phyloP scores from a whole-genome alignment of 345 rosid genomes.

The Melaleuca alternifolia region DNA sequence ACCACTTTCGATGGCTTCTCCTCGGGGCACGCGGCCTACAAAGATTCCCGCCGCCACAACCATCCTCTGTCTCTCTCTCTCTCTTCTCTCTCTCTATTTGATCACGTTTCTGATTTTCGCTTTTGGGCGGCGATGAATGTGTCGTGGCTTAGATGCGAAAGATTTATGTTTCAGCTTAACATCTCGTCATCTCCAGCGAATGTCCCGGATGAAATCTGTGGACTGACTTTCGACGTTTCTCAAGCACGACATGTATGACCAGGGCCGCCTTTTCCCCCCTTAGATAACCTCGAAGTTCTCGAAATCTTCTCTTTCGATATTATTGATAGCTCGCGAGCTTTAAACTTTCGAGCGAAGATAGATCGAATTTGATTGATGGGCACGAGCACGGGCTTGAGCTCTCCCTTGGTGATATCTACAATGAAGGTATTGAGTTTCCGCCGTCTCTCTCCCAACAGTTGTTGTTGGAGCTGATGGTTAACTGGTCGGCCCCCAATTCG shows the following conservation, averaged over 20 bases:
- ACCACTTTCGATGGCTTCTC: conserved; percentile 2
- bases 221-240: not conserved
- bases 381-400: not conserved
- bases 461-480: fast-evolving
- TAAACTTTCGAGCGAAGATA: not conserved
- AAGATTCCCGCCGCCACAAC: not conserved
- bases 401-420: too few relatives aligned
- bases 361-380: not conserved
- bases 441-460: not conserved
- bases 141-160: not conserved
- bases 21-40: not conserved
- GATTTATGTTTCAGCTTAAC: not conserved
- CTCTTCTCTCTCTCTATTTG: not conserved
- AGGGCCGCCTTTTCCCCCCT: not conserved
- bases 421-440: not conserved
- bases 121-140: not conserved
- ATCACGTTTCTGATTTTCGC: not conserved
- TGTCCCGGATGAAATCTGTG: not conserved
- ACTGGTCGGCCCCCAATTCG: not conserved
- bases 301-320: not conserved
- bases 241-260: too few relatives aligned
- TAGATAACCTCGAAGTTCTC: too few relatives aligned
- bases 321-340: not conserved
- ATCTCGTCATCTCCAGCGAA: not conserved
- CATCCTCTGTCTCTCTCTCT: not conserved